Evolutionary conservation across 2,329 filamentous ascomycete species (phyloP), one percentile per base, ranked within the genome.

Genomic region (Huntiella savannae): DNA sequence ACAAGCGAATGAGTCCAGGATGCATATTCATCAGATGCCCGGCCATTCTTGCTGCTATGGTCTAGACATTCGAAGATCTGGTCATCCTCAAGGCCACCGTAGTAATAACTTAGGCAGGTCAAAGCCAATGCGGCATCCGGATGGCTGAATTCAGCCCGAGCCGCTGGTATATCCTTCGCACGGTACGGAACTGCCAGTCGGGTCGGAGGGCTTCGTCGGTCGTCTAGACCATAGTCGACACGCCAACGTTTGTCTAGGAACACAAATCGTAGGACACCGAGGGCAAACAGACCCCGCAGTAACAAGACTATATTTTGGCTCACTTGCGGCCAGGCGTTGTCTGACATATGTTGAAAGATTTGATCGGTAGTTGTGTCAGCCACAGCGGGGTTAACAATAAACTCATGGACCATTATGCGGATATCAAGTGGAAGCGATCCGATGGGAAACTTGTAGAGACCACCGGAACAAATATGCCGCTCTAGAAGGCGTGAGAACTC

Each of bases 141-240:
- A 35, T 79, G 73, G 8, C 73, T 74, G 53, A 77, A 79, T 50
- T 79, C 75, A 0, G 75, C 68, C 2, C 70, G 62, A 0, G 63
- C 57, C 0, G 69, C 62, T 0, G 74, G 75, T 2, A 53, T 66
- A 43, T 75, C 75, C 47, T 79, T 79, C 0, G 73, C 73, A 7
- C 63, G 62, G 51, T 68, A 81, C 0, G 75, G 77, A 0, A 81
- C 71, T 0, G 70, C 69, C 0, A 79, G 62, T 43, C 56, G 61
- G 0, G 67, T 71, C 1, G 48, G 40, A 0, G 65, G 67, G 0
- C 52, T 51, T 2, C 72, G 57, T 0, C 50, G 54, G 0, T 53
- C 50, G 53, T 75, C 67, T 0, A 71, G 60, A 0, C 79, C 77
- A 49, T 77, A 83, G 46, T 80, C 69, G 0, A 83, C 77, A 2